These are phyloP conservation scores for Solanum medicagineum DNA, from an alignment of 257 asterid genomes.

Conservation along the genomic window DNA sequence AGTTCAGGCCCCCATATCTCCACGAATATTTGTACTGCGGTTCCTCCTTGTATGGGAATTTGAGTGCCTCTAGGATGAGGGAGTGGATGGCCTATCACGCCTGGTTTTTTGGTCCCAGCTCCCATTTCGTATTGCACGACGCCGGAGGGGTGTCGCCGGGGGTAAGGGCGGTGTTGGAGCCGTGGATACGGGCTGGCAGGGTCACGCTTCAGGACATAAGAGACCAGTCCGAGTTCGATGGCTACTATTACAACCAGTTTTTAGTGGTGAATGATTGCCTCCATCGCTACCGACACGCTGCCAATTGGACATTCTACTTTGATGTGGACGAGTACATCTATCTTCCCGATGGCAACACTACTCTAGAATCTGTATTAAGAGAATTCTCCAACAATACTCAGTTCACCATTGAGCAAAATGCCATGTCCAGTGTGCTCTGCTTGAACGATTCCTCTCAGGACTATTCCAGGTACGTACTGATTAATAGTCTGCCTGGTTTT, in stretches of 20 bases:
- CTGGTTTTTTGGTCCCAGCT: constrained; percentile 34
- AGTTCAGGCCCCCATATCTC: constrained; percentile 15
- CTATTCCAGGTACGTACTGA: constrained; percentile 32
- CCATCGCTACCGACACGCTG: constrained; percentile 37
- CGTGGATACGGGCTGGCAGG: constrained; percentile 59
- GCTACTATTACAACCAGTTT: constrained; percentile 77
- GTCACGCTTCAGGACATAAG: constrained; percentile 62
- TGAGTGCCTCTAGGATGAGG: constrained; percentile 55
- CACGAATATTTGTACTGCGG: constrained; percentile 68
- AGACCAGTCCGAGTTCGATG: constrained; percentile 68
- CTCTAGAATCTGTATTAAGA: constrained; percentile 30
- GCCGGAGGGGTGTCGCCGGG: constrained; percentile 69
- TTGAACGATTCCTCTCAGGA: constrained; percentile 38
- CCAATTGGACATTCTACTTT: constrained; percentile 75
- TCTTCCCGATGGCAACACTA: constrained; percentile 45
- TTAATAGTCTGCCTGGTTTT: neutral
- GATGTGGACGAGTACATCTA: constrained; percentile 70
- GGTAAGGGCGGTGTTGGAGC: constrained; percentile 45
- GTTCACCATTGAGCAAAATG: constrained; percentile 68
- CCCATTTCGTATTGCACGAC: constrained; percentile 77
- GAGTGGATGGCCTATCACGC: constrained; percentile 80
- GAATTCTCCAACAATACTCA: constrained; percentile 47
- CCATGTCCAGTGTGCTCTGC: constrained; percentile 63
- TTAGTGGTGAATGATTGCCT: constrained; percentile 66
- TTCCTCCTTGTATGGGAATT: constrained; percentile 49